A percentile compares a stretch with the other conserved stretches of the same genome.
phyloP scores from a whole-genome alignment of 306 rosid species.

The Cicer arietinum region DNA sequence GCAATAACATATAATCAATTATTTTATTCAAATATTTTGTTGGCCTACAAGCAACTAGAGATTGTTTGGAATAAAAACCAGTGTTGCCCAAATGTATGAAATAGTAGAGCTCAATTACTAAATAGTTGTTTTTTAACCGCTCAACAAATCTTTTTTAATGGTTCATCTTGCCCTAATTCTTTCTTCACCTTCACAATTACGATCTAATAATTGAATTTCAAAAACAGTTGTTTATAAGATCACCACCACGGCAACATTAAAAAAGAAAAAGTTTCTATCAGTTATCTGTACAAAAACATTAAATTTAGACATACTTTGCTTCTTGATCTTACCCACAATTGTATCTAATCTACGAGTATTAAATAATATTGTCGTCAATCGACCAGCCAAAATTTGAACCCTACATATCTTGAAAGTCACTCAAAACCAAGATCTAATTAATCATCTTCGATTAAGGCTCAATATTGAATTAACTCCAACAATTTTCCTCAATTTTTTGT shows the following conservation, averaged over 20 bases:
- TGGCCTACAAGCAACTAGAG: neutral
- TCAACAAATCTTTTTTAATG: neutral
- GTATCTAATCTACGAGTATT: neutral
- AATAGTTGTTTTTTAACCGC: neutral
- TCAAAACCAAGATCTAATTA: neutral
- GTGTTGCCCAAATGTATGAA: slow-evolving; percentile 23
- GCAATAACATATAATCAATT: slow-evolving; percentile 38
- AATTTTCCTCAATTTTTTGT: neutral
- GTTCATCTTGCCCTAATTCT: slow-evolving; percentile 8
- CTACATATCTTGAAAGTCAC: neutral
- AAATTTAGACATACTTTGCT: neutral
- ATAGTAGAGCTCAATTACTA: neutral
- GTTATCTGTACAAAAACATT: neutral
- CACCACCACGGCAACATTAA: neutral
- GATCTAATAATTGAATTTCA: neutral
- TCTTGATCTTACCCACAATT: neutral
- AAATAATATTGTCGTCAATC: neutral
- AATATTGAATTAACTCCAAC: neutral
- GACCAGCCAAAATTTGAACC: neutral
- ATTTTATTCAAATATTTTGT: slow-evolving; percentile 7
- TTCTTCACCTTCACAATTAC: neutral
- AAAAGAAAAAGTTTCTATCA: neutral
- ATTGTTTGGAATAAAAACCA: slow-evolving; percentile 10
- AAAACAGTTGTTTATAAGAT: neutral
- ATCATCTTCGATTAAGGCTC: slow-evolving; percentile 14